Base-by-base conservation (phyloP, 1,284 basidiomycete genomes). In the Moesziomyces sp. region DNA sequence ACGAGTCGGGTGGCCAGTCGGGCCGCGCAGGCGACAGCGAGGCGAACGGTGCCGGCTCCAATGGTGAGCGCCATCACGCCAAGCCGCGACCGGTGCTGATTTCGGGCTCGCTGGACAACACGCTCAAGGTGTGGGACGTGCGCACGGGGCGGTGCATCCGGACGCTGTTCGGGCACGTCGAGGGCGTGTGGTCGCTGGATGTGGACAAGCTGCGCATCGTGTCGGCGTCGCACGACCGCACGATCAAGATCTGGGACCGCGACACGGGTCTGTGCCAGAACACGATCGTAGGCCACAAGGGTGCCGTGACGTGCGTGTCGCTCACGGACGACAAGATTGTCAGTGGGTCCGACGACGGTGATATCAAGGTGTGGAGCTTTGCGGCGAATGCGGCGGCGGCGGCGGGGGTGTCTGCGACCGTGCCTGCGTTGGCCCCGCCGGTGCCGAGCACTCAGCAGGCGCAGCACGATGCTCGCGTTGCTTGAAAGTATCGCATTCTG, bases 291-390 rank as follows among this genome's bases (percentile, higher is more conserved):
- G 96, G 95, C 1, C 97, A 99, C 84, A 89, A 93, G 49, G 94
- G 93, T 30, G 93, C 96, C 3, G 94, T 98, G 49, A 97, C 93
- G 19, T 93, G 93, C 77, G 86, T 98, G 38, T 91, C 90, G 33
- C 88, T 99, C 3, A 93, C 92, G 1, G 96, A 98, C 84, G 95
- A 97, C 85, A 95, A 95, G 86, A 93, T 98, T 63, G 90, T 98
- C 7, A 94, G 93, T 30, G 96, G 95, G 3, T 92, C 93, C 64
- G 96, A 97, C 84, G 93, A 97, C 78, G 89, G 90, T 13, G 90
- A 92, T 70, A 85, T 94, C 14, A 75, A 76, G 43, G 74, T 84
- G 19, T 82, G 80, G 78, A 74, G 71, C 46, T 84, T 83, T 54
- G 78, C 65, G 23, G 59, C 63, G 35, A 38, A 38, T 38, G 35